Evolutionary conservation across 805 yeast species (phyloP).

Genomic region (Citeromyces matritensis): DNA sequence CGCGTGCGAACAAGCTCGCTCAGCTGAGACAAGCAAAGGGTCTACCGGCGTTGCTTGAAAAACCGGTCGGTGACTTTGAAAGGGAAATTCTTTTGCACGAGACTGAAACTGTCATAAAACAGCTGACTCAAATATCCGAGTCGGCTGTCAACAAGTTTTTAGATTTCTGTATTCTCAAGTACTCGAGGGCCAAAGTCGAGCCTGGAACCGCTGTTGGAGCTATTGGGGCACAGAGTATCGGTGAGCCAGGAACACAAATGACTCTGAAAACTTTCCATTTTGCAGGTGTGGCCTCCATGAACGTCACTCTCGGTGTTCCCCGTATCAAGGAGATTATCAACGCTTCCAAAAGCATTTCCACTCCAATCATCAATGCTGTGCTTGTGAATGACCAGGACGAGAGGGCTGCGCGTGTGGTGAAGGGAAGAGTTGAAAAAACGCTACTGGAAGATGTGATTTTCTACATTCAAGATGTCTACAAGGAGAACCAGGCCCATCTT

Average conservation of each 20-base stretch:
- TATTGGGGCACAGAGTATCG: constrained; percentile 97
- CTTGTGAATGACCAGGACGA: constrained; percentile 89
- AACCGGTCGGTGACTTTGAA: constrained; percentile 26
- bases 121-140: constrained; percentile 52
- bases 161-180: constrained; percentile 65
- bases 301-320: constrained; percentile 97
- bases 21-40: constrained; percentile 37
- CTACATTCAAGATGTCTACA: constrained; percentile 89
- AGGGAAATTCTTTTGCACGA: constrained; percentile 6
- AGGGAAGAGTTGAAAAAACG: constrained; percentile 94
- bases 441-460: constrained; percentile 71
- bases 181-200: constrained; percentile 82
- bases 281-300: constrained; percentile 99
- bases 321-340: constrained; percentile 98
- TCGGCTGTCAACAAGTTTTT: constrained; percentile 50
- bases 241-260: constrained; percentile 99
- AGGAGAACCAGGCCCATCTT: constrained; percentile 60
- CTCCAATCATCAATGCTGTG: constrained; percentile 92
- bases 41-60: constrained; percentile 25
- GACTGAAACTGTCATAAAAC: constrained; percentile 36
- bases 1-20: constrained; percentile 44
- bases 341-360: constrained; percentile 88
- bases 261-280: constrained; percentile 68
- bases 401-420: constrained; percentile 96
- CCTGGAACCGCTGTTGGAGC: constrained; percentile 99